Evolutionary conservation across 305 asterid species (phyloP).

Genomic region (Solanum hybrid): DNA sequence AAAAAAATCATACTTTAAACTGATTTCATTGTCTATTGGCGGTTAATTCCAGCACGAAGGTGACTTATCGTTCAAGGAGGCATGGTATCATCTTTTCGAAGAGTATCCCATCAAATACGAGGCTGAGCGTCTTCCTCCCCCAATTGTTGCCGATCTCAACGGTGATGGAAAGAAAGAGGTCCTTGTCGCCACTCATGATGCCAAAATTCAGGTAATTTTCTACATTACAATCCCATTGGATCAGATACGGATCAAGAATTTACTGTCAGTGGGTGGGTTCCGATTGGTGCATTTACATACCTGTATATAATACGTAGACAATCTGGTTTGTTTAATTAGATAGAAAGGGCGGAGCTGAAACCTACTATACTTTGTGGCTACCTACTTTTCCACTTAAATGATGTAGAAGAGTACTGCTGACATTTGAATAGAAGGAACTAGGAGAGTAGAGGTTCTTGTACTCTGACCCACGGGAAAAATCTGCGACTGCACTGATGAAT

Average conservation of each 20-base stretch:
- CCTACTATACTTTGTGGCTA: neutral
- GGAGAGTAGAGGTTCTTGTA: neutral
- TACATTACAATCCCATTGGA: neutral
- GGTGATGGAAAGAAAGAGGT: conserved; percentile 92
- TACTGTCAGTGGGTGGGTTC: neutral
- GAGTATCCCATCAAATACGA: conserved; percentile 89
- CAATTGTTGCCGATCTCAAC: conserved; percentile 85
- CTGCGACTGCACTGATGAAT: neutral
- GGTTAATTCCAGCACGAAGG: conserved; percentile 62
- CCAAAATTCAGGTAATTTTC: conserved; percentile 67
- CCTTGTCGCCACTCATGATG: conserved; percentile 93
- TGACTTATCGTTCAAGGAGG: conserved; percentile 91
- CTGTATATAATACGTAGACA: neutral
- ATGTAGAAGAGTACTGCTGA: neutral
- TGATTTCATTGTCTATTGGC: neutral
- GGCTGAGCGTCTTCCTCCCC: conserved; percentile 93
- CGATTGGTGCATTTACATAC: neutral
- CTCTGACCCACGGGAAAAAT: neutral
- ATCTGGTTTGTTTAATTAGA: neutral
- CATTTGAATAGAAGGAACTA: neutral
- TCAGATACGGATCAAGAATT: neutral
- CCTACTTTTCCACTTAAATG: neutral
- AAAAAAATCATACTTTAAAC: neutral
- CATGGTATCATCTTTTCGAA: conserved; percentile 86
- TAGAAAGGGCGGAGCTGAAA: neutral